A percentile compares a stretch with the other conserved stretches of the same genome.
Conservation (phyloP, 2,329 filamentous ascomycete species). For the Chrysosporium keratinophilum region DNA sequence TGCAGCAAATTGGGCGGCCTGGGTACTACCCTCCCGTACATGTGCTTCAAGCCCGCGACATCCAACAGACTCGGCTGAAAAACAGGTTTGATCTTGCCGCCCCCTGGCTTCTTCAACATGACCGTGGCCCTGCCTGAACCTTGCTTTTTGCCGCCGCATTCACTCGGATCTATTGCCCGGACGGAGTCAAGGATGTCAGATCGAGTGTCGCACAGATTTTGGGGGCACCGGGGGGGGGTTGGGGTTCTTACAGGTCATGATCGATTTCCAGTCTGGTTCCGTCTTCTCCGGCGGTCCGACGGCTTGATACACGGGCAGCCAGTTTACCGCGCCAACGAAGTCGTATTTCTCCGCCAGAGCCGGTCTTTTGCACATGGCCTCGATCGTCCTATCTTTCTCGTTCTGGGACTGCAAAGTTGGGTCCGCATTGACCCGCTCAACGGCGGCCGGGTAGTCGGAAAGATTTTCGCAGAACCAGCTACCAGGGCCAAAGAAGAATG, state of each 20-base stretch:
- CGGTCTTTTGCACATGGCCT: background rate
- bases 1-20: background rate
- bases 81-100: background rate
- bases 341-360: background rate
- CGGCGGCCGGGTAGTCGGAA: background rate
- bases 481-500: background rate
- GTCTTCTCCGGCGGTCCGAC: background rate
- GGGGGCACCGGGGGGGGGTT: too few relatives aligned
- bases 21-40: background rate
- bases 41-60: background rate
- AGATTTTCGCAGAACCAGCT: constrained; percentile 5
- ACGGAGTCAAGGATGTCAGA: background rate
- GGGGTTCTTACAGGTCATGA: constrained; percentile 2
- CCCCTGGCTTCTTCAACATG: background rate
- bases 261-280: constrained; percentile 1
- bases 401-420: background rate
- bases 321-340: background rate
- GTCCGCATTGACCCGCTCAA: background rate
- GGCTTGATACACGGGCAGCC: background rate
- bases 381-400: background rate
- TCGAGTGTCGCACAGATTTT: background rate
- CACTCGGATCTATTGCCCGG: background rate
- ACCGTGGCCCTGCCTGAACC: background rate
- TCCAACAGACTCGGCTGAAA: background rate
- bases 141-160: background rate